phyloP scores from a whole-genome alignment of 352 stramenopile species.

The Globisporangium camurandrum region DNA sequence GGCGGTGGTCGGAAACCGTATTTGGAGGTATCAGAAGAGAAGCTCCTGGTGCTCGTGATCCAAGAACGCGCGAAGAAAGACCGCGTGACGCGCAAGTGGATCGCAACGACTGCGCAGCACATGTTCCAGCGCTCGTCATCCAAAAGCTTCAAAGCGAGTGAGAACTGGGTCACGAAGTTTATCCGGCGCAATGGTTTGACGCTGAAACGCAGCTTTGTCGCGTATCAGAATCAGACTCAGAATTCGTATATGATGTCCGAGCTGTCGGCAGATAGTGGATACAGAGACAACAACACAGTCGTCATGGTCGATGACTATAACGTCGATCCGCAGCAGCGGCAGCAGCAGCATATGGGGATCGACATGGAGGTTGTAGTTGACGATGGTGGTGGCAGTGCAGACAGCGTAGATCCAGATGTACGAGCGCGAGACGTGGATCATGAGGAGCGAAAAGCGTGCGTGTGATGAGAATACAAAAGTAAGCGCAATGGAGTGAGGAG shows the following conservation, averaged over 20 bases:
- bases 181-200: conserved; percentile 70
- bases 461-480: too few species aligned
- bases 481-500: too few species aligned
- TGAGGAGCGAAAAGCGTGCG: conserved; percentile 12
- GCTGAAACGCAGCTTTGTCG: conserved; percentile 72
- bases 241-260: too few species aligned
- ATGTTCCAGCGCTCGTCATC: conserved; percentile 74
- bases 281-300: neutral
- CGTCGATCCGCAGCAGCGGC: neutral
- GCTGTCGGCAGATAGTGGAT: too few species aligned
- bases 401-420: neutral
- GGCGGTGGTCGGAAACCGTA: conserved; percentile 67
- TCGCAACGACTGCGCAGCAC: conserved; percentile 75
- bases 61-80: conserved; percentile 74
- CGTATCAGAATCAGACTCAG: too few species aligned
- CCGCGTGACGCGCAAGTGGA: conserved; percentile 75
- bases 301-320: conserved; percentile 11
- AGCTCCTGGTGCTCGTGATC: conserved; percentile 66
- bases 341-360: conserved; percentile 3
- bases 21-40: conserved; percentile 60
- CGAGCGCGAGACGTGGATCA: conserved; percentile 1
- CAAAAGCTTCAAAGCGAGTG: conserved; percentile 67
- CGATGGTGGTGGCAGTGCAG: conserved; percentile 1
- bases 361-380: conserved; percentile 5
- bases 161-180: conserved; percentile 84